phyloP scores from a whole-genome alignment of 768 basidiomycete genomes.

The Cystobasidium onofrii region DNA sequence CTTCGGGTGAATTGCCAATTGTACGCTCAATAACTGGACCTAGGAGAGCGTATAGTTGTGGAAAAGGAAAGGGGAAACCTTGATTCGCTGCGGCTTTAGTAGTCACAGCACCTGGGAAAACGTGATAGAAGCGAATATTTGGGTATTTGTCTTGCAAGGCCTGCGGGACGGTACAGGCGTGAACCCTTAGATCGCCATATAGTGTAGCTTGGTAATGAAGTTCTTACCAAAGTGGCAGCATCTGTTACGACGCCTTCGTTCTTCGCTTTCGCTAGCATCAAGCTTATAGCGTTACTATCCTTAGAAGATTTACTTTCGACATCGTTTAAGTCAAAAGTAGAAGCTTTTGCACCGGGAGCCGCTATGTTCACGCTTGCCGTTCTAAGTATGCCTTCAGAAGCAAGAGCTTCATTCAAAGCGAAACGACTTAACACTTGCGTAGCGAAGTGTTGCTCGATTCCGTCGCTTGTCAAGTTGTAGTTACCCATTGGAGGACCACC shows the following conservation, averaged over 20 bases:
- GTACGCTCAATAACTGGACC: slow-evolving; percentile 32
- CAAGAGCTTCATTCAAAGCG: slow-evolving; percentile 37
- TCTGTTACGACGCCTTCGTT: neutral
- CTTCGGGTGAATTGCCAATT: slow-evolving; percentile 35
- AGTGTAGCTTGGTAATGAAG: neutral
- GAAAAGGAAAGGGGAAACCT: slow-evolving; percentile 34
- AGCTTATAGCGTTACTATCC: neutral
- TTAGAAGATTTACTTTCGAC: slow-evolving; percentile 23
- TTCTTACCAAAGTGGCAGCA: neutral
- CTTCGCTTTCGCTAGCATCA: neutral
- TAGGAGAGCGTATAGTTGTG: slow-evolving; percentile 27
- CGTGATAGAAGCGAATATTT: slow-evolving; percentile 34
- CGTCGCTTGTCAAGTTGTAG: slow-evolving; percentile 5
- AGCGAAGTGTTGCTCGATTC: slow-evolving; percentile 38
- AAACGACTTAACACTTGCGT: slow-evolving; percentile 39
- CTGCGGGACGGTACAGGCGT: neutral
- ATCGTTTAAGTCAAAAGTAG: slow-evolving; percentile 32
- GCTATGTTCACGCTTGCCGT: slow-evolving; percentile 33
- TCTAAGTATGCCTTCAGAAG: slow-evolving; percentile 35
- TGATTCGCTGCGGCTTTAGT: slow-evolving; percentile 18
- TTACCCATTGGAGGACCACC: slow-evolving; percentile 35
- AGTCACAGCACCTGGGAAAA: slow-evolving; percentile 39
- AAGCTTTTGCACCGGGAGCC: slow-evolving; percentile 31
- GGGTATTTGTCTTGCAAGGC: slow-evolving; percentile 35
- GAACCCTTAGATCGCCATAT: neutral